Base-by-base conservation (phyloP, 129 eudicot species). In the Kitagawia praeruptora region DNA sequence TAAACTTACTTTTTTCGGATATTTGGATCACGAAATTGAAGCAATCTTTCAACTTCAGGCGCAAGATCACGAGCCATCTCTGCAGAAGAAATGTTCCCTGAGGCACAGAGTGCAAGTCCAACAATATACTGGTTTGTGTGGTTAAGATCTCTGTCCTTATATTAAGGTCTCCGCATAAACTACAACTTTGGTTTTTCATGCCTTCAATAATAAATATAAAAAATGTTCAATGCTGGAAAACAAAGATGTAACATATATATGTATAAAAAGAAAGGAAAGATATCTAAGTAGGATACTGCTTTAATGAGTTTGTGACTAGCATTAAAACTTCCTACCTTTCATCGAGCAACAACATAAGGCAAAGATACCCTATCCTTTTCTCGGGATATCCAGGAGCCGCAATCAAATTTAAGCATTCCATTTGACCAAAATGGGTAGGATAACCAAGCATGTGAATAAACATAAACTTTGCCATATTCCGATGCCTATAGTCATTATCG, bases 21-120 rank as follows among this genome's bases (percentile, higher is more conserved):
- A 84, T 95, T 95, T 81, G 98, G 98, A 92, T 95, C 97, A 76
- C 98, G 89, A 80, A 95, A 95, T 83, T 95, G 97, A 76, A 95
- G 90, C 79, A 95, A 81, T 83, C 93, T 85, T 84, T 95, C 98
- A 37, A 95, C 98, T 87, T 95, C 98, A 70, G 98, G 97, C 12
- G 97, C 97, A 79, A 95, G 98, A 83, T 95, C 98, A 81, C 98
- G 97, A 81, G 97, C 97, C 98, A 95, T 92, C 85, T 92, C 98
- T 70, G 98, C 98, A 79, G 98, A 94, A 85, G 90, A 87, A 58
- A 94, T 94, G 85, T 94, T 94, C 34, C 98, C 98, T 85, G 91
- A 87, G 58, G 98, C 98, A 87, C 98, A 94, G 70, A 94, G 96
- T 80, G 98, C 98, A 80, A 94, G 93, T 75, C 98, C 98, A 38